Conservation (phyloP, 1,284 basidiomycete genomes). For the Wolfiporia cocos region DNA sequence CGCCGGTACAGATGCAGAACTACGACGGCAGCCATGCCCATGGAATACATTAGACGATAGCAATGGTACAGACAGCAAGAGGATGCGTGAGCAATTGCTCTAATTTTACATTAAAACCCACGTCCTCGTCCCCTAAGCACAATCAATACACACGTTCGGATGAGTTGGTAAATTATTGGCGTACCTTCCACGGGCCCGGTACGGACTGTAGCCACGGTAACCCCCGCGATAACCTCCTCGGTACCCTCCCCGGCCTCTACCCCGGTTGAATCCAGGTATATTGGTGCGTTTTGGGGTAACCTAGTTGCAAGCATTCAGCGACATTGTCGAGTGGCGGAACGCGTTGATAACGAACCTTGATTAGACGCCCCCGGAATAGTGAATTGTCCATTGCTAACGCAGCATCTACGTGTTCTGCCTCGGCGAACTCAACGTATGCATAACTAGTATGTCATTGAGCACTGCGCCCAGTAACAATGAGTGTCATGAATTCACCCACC, state of each 20-base stretch:
- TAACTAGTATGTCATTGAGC: constrained; percentile 57
- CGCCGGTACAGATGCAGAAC: constrained; percentile 9
- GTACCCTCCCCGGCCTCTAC: constrained; percentile 62
- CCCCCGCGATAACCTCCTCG: constrained; percentile 58
- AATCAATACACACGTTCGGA: too few species aligned
- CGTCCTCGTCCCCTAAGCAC: constrained; percentile 71
- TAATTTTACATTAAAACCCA: constrained; percentile 44
- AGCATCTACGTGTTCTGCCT: constrained; percentile 88
- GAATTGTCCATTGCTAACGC: constrained; percentile 96
- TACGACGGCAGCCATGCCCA: constrained; percentile 16
- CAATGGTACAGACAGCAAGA: constrained; percentile 16
- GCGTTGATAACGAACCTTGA: constrained; percentile 84
- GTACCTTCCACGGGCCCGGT: constrained; percentile 78
- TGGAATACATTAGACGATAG: constrained; percentile 18
- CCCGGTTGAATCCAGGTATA: constrained; percentile 83
- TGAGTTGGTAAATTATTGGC: too few species aligned
- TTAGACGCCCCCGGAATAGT: constrained; percentile 86
- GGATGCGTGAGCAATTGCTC: constrained; percentile 11
- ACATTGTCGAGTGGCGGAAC: too few species aligned
- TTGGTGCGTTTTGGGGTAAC: constrained; percentile 93
- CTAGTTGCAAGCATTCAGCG: too few species aligned
- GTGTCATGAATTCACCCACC: constrained; percentile 44
- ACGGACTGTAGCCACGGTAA: constrained; percentile 70
- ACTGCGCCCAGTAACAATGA: not conserved
- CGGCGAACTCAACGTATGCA: constrained; percentile 98